Evolutionary conservation across 352 stramenopile genomes (phyloP).

Genomic region (Bremia lactucae): DNA sequence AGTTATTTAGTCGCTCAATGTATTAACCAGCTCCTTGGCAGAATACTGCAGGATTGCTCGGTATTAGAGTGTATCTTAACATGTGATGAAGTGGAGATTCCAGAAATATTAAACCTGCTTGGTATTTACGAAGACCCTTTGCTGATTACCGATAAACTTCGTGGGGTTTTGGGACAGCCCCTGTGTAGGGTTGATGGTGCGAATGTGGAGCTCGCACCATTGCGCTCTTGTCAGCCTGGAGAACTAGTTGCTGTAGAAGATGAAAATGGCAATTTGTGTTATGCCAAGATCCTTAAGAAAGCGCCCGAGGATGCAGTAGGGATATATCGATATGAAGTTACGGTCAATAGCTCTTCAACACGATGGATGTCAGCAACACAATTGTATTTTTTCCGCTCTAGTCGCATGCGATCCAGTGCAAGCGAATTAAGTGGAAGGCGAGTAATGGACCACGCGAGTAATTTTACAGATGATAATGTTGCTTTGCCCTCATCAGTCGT

Average conservation of each 20-base stretch:
- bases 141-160: slow-evolving; percentile 57
- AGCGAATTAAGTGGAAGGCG: not conserved
- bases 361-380: slow-evolving; percentile 42
- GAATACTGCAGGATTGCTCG: slow-evolving; percentile 48
- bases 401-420: slow-evolving; percentile 17
- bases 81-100: slow-evolving; percentile 40
- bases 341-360: slow-evolving; percentile 28
- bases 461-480: not conserved
- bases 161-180: slow-evolving; percentile 41
- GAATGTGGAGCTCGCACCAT: slow-evolving; percentile 43
- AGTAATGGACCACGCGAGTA: not conserved
- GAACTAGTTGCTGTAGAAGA: slow-evolving; percentile 58
- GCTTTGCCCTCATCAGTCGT: slow-evolving; percentile 19
- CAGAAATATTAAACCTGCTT: slow-evolving; percentile 37
- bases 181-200: slow-evolving; percentile 35
- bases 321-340: slow-evolving; percentile 53
- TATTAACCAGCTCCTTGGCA: slow-evolving; percentile 60
- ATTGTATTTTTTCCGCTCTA: slow-evolving; percentile 65
- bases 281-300: slow-evolving; percentile 49
- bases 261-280: slow-evolving; percentile 32
- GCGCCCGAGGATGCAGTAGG: slow-evolving; percentile 21
- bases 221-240: slow-evolving; percentile 54
- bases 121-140: slow-evolving; percentile 52
- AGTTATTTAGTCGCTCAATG: slow-evolving; percentile 49
- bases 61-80: slow-evolving; percentile 56